Evolutionary conservation across 148 eudicot genomes (phyloP), one percentile per base, ranked within the genome.

Genomic region (Chenopodium formosanum): DNA sequence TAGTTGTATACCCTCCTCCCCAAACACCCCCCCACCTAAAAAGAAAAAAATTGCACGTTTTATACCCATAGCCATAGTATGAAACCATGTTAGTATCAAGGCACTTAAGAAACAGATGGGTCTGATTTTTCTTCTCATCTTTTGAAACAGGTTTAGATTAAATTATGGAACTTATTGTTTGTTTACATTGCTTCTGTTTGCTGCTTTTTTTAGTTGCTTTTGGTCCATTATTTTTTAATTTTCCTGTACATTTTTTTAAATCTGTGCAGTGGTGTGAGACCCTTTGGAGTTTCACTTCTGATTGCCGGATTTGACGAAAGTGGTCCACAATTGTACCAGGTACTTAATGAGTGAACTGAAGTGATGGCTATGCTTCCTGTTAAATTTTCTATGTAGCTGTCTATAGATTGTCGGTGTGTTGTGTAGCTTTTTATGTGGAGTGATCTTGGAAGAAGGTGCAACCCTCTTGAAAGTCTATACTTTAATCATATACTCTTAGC

Each of bases 251-350:
- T 37, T 63, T 64, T 65, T 62, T 19, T 44, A 2, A 70, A 77
- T 77, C 19, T 56, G 27, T 82, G 60, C 84, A 96, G 99, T 83
- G 99, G 99, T 79, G 99, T 96, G 62, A 90, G 99, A 86, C 99
- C 99, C 74, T 96, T 96, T 83, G 99, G 98, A 66, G 97, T 96
- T 70, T 94, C 99, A 19, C 93, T 96, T 84, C 87, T 96, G 85
- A 93, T 96, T 88, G 99, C 98, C 86, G 99, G 99, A 67, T 94
- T 70, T 89, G 99, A 94, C 86, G 99, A 96, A 89, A 96, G 89
- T 85, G 99, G 99, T 78, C 99, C 99, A 60, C 99, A 96, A 80
- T 85, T 96, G 75, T 96, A 88, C 86, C 99, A 96, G 94, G 99
- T 96, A 89, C 74, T 62, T 37, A 37, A 37, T 37, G 5, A 37